phyloP scores from a whole-genome alignment of 2,329 filamentous ascomycete genomes.

The Clathrospora elynae region DNA sequence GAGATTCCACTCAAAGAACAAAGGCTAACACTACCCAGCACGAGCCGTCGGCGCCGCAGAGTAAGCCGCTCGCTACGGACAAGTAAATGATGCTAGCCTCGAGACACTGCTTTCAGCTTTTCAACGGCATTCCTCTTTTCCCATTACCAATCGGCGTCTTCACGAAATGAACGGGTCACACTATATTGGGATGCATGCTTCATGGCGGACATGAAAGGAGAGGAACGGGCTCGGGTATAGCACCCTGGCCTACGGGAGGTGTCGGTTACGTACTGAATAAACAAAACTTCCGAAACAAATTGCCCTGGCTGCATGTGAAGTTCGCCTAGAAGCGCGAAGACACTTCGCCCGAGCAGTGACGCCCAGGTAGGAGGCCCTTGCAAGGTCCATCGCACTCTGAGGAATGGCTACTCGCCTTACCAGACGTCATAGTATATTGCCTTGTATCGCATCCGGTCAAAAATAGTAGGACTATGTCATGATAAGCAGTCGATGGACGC shows the following conservation, averaged over 20 bases:
- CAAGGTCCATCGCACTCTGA: no score
- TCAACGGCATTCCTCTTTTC: slow-evolving; percentile 44
- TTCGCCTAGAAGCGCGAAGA: no score
- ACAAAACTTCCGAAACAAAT: slow-evolving; percentile 39
- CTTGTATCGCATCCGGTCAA: neutral
- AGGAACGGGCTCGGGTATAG: slow-evolving; percentile 34
- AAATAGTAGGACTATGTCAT: no score
- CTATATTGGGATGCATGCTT: slow-evolving; percentile 37
- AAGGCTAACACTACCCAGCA: slow-evolving; percentile 36
- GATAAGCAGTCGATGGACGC: no score
- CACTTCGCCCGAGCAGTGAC: no score
- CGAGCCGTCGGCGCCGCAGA: slow-evolving; percentile 46
- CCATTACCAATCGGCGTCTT: slow-evolving; percentile 45
- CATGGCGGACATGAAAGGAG: slow-evolving; percentile 42
- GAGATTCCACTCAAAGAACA: no score
- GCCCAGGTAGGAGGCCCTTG: no score
- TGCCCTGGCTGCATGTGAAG: no score
- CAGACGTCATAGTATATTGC: neutral
- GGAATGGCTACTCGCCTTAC: neutral
- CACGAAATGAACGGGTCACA: slow-evolving; percentile 40
- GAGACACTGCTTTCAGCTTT: slow-evolving; percentile 38
- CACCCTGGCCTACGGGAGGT: slow-evolving; percentile 29
- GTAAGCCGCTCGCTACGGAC: slow-evolving; percentile 36
- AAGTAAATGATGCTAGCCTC: slow-evolving; percentile 32
- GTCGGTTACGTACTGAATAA: slow-evolving; percentile 47